Evolutionary conservation across 2,329 filamentous ascomycete genomes (phyloP).

Genomic region (Talaromyces sp.): DNA sequence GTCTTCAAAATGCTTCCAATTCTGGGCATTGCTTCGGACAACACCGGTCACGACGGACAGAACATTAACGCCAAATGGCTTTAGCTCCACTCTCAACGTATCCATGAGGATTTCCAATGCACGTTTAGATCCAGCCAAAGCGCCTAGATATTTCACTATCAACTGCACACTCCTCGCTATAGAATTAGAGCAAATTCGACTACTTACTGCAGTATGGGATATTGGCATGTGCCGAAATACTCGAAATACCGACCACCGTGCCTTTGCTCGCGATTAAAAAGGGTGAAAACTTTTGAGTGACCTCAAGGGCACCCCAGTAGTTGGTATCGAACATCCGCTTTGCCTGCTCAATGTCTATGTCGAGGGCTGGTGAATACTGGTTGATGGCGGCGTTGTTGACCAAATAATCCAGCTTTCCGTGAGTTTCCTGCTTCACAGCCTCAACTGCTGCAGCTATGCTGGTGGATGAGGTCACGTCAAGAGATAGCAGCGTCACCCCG

Average conservation of each 20-base stretch:
- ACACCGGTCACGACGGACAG: slow-evolving; percentile 16
- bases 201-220: slow-evolving; percentile 26
- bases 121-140: slow-evolving; percentile 18
- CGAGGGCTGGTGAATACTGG: slow-evolving; percentile 32
- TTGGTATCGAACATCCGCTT: slow-evolving; percentile 38
- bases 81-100: slow-evolving; percentile 18
- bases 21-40: slow-evolving; percentile 13
- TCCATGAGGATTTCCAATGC: slow-evolving; percentile 17
- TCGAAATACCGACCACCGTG: slow-evolving; percentile 21
- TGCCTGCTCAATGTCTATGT: slow-evolving; percentile 28
- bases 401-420: slow-evolving; percentile 31
- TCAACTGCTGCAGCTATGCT: slow-evolving; percentile 25
- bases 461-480: slow-evolving; percentile 25
- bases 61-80: slow-evolving; percentile 19
- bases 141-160: neutral
- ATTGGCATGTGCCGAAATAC: slow-evolving; percentile 13
- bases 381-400: slow-evolving; percentile 40
- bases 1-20: slow-evolving; percentile 1
- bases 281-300: slow-evolving; percentile 33
- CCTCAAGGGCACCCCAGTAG: slow-evolving; percentile 30
- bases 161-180: too few species aligned
- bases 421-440: slow-evolving; percentile 19
- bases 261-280: slow-evolving; percentile 21
- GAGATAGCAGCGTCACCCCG: slow-evolving; percentile 21
- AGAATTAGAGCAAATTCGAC: slow-evolving; percentile 1